Base-by-base conservation (phyloP, 202 grass and related monocot species). In the Zizania palustris region DNA sequence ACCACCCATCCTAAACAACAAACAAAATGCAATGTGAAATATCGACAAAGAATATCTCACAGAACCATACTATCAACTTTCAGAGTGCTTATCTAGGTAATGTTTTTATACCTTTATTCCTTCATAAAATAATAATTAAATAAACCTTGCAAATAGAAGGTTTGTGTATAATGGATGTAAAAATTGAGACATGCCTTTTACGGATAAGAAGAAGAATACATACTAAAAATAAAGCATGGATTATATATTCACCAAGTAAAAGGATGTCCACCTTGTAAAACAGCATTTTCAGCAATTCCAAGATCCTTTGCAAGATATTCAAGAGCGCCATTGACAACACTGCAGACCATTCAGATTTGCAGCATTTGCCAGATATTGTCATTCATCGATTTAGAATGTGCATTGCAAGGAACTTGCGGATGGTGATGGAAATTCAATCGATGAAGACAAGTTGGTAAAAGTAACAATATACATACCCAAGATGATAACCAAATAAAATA, bases 401-500 rank as follows among this genome's bases (percentile, higher is more conserved):
- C 10, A 64, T 28, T 46, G 40, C 7, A 42, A 45, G 59, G 22
- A 85, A 43, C 69, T 2, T 40, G 21, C 43, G 41, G 2, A 28
- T 18, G 61, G 14, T 66, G 9, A 12, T 61, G 41, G 7, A 43
- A n/a, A 33, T 51, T 13, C 60, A 62, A 39, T 59, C 20, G 43
- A 61, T 20, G 7, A 54, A 18, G 50, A 6, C 6, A 54, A 8
- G 8, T 51, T 51, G 44, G 8, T 60, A 15, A 12, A 1, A 66
- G 21, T 21, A 0, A 82, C 20, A 53, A 22, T 49, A 51, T 67
- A 86, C 82, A 87, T 90, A 99, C 96, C 87, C 96, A 60, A 99
- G 92, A 88, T 99, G 96, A 71, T 95, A 99, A 57, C 96, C 96
- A 87, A 99, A 99, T 49, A 99, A 44, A 89, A 99, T 90, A 67